Evolutionary conservation across 2,329 filamentous ascomycete species (phyloP).

Genomic region (Xylaria sp.): DNA sequence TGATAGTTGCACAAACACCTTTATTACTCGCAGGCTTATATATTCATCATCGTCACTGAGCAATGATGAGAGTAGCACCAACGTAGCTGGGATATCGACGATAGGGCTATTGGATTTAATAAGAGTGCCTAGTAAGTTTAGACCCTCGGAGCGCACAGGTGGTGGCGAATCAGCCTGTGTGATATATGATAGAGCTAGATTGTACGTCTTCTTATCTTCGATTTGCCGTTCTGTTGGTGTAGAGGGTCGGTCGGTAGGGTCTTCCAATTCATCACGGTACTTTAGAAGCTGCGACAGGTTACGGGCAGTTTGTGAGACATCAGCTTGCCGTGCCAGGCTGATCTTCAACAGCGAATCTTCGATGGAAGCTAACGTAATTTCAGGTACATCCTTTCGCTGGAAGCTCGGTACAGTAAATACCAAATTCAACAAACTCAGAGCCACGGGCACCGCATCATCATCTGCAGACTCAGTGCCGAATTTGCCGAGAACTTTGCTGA

Average conservation of each 20-base stretch:
- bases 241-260: slow-evolving; percentile 52
- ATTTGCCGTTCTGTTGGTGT: slow-evolving; percentile 60
- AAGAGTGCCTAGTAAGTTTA: slow-evolving; percentile 69
- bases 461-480: slow-evolving; percentile 56
- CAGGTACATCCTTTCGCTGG: slow-evolving; percentile 59
- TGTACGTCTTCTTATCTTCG: slow-evolving; percentile 72
- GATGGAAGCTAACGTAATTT: slow-evolving; percentile 57
- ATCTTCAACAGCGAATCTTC: slow-evolving; percentile 61
- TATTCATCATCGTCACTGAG: slow-evolving; percentile 76
- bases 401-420: slow-evolving; percentile 69
- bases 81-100: slow-evolving; percentile 73
- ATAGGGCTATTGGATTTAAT: slow-evolving; percentile 66
- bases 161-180: slow-evolving; percentile 70
- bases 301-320: slow-evolving; percentile 63
- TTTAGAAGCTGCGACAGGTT: slow-evolving; percentile 67
- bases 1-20: slow-evolving; percentile 71
- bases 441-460: slow-evolving; percentile 63
- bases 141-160: slow-evolving; percentile 73
- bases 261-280: slow-evolving; percentile 66
- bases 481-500: slow-evolving; percentile 67
- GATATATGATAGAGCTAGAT: slow-evolving; percentile 72
- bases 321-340: slow-evolving; percentile 52
- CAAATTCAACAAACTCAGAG: slow-evolving; percentile 70
- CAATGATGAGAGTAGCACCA: slow-evolving; percentile 72
- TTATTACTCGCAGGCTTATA: slow-evolving; percentile 75